A percentile compares a stretch with the other conserved stretches of the same genome.
Conservation (phyloP, 306 rosid genomes). For the Hippophae gyantsensis region DNA sequence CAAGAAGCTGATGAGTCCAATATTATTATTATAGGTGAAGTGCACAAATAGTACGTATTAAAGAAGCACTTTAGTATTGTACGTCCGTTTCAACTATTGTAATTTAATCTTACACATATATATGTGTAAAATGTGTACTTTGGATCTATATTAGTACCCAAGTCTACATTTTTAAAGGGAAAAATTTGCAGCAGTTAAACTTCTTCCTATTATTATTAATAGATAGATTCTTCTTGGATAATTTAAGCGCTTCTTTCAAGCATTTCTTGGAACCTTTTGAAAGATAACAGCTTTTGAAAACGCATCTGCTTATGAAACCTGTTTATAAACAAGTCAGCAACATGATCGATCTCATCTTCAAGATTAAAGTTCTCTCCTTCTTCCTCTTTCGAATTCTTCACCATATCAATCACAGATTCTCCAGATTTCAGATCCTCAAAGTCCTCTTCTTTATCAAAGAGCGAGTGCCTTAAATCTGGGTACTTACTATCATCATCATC, state of each 20-base stretch:
- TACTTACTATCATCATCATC: slow-evolving; percentile 39
- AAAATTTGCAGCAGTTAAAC: too few species aligned
- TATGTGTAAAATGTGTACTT: too few species aligned
- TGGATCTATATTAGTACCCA: too few species aligned
- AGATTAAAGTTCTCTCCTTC: slow-evolving; percentile 68
- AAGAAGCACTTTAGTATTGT: too few species aligned
- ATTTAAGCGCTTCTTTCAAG: slow-evolving; percentile 24
- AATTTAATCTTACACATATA: too few species aligned
- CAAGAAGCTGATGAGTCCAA: too few species aligned
- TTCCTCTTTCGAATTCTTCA: slow-evolving; percentile 60
- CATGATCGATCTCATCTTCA: slow-evolving; percentile 78
- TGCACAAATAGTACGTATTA: too few species aligned
- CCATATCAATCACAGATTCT: slow-evolving; percentile 66
- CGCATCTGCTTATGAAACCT: slow-evolving; percentile 64
- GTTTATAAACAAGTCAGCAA: slow-evolving; percentile 65
- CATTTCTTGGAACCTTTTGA: slow-evolving; percentile 57
- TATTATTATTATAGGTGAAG: too few species aligned
- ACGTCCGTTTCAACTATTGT: too few species aligned
- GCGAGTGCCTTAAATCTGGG: slow-evolving; percentile 64
- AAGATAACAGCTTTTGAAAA: slow-evolving; percentile 63
- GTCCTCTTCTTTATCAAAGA: slow-evolving; percentile 45
- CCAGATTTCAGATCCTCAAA: slow-evolving; percentile 27
- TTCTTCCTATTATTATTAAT: too few species aligned
- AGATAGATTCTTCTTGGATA: background rate
- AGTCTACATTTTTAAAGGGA: too few species aligned